phyloP scores from a whole-genome alignment of 768 basidiomycete species.

The Russula brevipes region DNA sequence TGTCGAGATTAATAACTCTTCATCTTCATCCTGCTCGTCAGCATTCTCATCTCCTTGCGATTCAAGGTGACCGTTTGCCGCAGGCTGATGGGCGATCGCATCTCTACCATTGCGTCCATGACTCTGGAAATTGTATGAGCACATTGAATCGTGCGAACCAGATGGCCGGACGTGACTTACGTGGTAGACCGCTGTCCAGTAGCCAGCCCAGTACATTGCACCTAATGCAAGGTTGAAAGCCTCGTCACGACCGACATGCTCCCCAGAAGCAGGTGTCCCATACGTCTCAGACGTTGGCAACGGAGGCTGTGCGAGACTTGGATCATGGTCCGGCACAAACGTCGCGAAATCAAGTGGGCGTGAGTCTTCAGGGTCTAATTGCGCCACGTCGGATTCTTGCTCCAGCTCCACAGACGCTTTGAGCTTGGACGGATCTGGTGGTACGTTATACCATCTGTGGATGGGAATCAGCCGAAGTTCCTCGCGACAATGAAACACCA shows the following conservation, averaged over 20 bases:
- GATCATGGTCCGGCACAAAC: slow-evolving; percentile 65
- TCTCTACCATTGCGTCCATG: slow-evolving; percentile 3
- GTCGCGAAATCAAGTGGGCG: slow-evolving; percentile 64
- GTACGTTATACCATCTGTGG: slow-evolving; percentile 73
- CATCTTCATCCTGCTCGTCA: slow-evolving; percentile 23
- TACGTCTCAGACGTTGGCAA: slow-evolving; percentile 22
- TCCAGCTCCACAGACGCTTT: slow-evolving; percentile 17
- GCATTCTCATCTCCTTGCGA: slow-evolving; percentile 8
- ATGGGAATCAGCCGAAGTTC: slow-evolving; percentile 11
- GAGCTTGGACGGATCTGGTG: slow-evolving; percentile 31
- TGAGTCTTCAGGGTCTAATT: slow-evolving; percentile 43
- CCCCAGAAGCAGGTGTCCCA: slow-evolving; percentile 30
- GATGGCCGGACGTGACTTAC: slow-evolving; percentile 37
- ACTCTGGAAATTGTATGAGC: slow-evolving; percentile 5
- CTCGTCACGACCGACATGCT: slow-evolving; percentile 58
- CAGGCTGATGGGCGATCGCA: slow-evolving; percentile 16
- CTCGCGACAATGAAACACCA: slow-evolving; percentile 31
- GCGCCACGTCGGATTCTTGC: neutral
- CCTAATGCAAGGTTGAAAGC: slow-evolving; percentile 69
- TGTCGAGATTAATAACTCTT: slow-evolving; percentile 25
- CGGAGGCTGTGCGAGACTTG: slow-evolving; percentile 40
- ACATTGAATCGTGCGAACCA: neutral
- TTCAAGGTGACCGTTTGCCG: neutral
- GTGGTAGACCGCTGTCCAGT: slow-evolving; percentile 84
- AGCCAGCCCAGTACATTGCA: slow-evolving; percentile 84